Evolutionary conservation across 192 early-diverging fungal genomes (phyloP).

Genomic region (Podila epicladia): DNA sequence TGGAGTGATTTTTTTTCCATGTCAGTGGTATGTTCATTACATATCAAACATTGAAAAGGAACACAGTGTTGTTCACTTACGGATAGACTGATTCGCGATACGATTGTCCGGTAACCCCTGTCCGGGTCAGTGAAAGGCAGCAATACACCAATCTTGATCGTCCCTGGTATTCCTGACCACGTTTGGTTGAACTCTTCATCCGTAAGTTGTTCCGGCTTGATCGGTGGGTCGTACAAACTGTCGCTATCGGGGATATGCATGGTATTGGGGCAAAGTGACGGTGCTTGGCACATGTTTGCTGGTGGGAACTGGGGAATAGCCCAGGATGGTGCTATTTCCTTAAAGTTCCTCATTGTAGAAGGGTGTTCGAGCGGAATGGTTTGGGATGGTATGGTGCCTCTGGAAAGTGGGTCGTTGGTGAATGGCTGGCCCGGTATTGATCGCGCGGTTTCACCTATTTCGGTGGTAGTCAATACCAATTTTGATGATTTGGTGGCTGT

Average conservation of each 20-base stretch:
- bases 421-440: too few species aligned
- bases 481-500: neutral
- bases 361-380: too few species aligned
- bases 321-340: too few species aligned
- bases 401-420: too few species aligned
- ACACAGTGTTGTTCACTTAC: neutral
- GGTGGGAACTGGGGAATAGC: neutral
- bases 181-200: slow-evolving; percentile 31
- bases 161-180: slow-evolving; percentile 11
- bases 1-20: neutral
- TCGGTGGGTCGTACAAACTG: slow-evolving; percentile 20
- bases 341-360: too few species aligned
- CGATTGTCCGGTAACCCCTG: neutral
- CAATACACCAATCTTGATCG: slow-evolving; percentile 32
- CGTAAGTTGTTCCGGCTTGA: slow-evolving; percentile 16
- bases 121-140: slow-evolving; percentile 18
- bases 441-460: too few species aligned
- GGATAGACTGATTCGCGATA: slow-evolving; percentile 26
- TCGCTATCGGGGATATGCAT: neutral
- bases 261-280: neutral
- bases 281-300: neutral
- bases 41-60: neutral
- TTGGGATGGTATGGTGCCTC: too few species aligned
- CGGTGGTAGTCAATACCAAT: too few species aligned
- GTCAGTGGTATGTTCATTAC: neutral